Evolutionary conservation across 768 basidiomycete species (phyloP).

Genomic region (Thelephora aurantiotincta): DNA sequence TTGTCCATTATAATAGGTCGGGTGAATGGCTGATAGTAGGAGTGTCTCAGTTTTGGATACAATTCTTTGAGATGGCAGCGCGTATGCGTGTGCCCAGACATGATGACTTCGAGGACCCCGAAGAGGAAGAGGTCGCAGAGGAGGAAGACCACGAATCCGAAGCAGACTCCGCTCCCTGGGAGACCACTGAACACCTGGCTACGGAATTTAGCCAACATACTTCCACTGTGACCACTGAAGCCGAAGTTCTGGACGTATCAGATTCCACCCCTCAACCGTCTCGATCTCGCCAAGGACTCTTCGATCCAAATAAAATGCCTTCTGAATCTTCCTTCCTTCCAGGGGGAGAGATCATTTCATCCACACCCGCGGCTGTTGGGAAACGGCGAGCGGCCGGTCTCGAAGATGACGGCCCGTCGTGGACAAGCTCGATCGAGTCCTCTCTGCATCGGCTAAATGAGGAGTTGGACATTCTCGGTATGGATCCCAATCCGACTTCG

Average conservation of each 20-base stretch:
- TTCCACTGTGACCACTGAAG: too few species aligned
- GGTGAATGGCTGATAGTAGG: neutral
- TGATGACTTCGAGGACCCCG: conserved; percentile 54
- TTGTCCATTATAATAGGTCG: neutral
- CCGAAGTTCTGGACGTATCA: neutral
- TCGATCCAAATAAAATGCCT: conserved; percentile 30
- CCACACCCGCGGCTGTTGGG: conserved; percentile 52
- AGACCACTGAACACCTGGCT: conserved; percentile 11
- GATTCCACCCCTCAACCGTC: neutral
- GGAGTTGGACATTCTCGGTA: conserved; percentile 42
- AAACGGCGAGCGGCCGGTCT: conserved; percentile 18
- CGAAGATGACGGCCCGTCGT: conserved; percentile 41
- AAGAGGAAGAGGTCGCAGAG: conserved; percentile 9
- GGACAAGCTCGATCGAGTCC: conserved; percentile 62
- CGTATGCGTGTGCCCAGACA: conserved; percentile 69
- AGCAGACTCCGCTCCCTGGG: conserved; percentile 6
- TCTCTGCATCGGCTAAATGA: conserved; percentile 56
- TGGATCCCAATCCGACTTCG: conserved; percentile 20
- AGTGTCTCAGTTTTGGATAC: conserved; percentile 73
- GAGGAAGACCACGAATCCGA: conserved; percentile 9
- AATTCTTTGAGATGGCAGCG: conserved; percentile 91
- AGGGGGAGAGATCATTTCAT: conserved; percentile 56
- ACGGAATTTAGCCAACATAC: conserved; percentile 16
- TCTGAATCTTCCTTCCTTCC: conserved; percentile 69
- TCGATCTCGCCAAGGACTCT: conserved; percentile 10